These are phyloP conservation scores for Crithidia brevicula DNA, from an alignment of 208 protist genomes.

Conservation along the genomic window DNA sequence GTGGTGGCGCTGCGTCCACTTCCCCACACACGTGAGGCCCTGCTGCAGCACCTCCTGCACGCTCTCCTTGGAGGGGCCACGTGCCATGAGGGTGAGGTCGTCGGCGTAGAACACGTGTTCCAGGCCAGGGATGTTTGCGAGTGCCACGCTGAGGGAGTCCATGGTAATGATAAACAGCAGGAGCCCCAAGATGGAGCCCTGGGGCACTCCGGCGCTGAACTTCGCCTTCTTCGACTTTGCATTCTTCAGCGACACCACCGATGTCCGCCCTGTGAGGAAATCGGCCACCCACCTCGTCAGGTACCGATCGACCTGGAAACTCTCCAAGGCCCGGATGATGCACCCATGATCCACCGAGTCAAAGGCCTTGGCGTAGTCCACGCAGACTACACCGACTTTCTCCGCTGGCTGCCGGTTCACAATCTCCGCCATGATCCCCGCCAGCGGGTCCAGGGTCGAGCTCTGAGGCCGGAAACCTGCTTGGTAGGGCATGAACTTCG, in stretches of 20 bases:
- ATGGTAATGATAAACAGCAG: conserved; percentile 33
- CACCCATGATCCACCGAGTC: not conserved
- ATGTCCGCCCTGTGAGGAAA: not conserved
- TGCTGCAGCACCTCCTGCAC: conserved; percentile 16
- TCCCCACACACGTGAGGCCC: conserved; percentile 7
- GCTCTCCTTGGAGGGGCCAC: not conserved
- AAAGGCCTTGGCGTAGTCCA: not conserved
- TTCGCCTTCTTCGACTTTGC: not conserved
- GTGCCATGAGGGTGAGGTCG: conserved; percentile 11
- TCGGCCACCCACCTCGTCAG: not conserved
- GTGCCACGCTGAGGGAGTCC: conserved; percentile 15
- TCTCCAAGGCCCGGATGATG: not conserved
- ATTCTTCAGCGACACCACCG: not conserved
- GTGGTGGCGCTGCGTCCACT: conserved; percentile 15
- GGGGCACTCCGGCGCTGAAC: conserved; percentile 24
- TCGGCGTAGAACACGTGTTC: conserved; percentile 30
- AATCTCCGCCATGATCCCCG: not conserved
- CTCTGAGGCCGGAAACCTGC: conserved; percentile 21
- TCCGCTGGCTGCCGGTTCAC: not conserved
- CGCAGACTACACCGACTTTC: not conserved
- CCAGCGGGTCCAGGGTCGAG: conserved; percentile 25
- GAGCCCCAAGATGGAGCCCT: conserved; percentile 30
- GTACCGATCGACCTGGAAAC: not conserved
- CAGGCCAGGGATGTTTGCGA: conserved; percentile 6
- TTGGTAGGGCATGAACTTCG: conserved; percentile 11